Conservation (phyloP, 1,139 yeast species). For the Kodamaea derodonti region DNA sequence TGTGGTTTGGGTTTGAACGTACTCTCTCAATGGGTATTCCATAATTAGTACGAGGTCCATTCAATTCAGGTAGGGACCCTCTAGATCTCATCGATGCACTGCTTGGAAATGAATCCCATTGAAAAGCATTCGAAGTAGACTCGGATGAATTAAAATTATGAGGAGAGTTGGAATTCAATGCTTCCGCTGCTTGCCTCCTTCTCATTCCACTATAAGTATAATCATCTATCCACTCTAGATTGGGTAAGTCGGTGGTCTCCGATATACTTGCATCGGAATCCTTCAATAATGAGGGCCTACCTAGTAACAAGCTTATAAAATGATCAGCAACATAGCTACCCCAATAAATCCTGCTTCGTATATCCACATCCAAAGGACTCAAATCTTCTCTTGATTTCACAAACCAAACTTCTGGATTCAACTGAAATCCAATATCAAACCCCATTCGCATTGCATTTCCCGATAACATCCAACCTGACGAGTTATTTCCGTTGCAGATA, state of each 20-base stretch:
- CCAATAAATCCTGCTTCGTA: conserved; percentile 62
- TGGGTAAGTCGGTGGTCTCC: conserved; percentile 60
- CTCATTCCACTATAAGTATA: conserved; percentile 29
- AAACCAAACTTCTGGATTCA: conserved; percentile 60
- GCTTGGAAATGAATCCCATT: conserved; percentile 16
- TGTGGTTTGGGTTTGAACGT: conserved; percentile 4
- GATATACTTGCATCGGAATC: conserved; percentile 58
- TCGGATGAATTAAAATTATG: background rate
- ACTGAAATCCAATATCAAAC: conserved; percentile 59
- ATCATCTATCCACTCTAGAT: conserved; percentile 53
- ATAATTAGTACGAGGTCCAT: background rate
- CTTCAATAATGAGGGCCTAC: conserved; percentile 56
- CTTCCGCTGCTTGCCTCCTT: background rate
- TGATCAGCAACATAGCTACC: conserved; percentile 66
- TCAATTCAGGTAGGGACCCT: background rate
- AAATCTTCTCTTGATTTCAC: conserved; percentile 27
- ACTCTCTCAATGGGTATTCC: too few relatives aligned
- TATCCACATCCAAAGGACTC: conserved; percentile 44
- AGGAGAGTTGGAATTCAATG: background rate
- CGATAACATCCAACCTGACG: conserved; percentile 59
- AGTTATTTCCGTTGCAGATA: conserved; percentile 52
- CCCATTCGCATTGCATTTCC: conserved; percentile 66
- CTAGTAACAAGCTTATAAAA: conserved; percentile 54
- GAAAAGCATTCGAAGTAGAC: background rate
- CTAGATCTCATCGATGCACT: conserved; percentile 4